Conservation (phyloP, 352 stramenopile species). For the Pythium rishiriense region DNA sequence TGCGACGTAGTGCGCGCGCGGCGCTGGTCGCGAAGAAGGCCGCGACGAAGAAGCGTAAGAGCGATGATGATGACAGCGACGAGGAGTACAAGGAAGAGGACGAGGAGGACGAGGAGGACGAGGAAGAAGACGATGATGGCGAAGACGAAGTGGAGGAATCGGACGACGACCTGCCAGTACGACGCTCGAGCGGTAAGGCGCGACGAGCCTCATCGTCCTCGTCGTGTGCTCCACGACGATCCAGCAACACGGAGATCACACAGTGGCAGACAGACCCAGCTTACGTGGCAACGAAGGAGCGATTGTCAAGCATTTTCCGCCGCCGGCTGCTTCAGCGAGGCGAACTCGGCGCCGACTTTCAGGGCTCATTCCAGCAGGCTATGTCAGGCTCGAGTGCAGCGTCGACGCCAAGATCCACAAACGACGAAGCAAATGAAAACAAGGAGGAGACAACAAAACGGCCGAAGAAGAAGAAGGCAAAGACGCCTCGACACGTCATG, state of each 20-base stretch:
- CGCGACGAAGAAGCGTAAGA: conserved; percentile 23
- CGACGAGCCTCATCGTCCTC: conserved; percentile 6
- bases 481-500: not conserved
- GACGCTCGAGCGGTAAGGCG: conserved; percentile 14
- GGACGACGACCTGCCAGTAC: conserved; percentile 12
- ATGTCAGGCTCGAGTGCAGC: conserved; percentile 15
- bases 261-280: conserved; percentile 26
- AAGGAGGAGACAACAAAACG: not conserved
- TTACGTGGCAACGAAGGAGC: conserved; percentile 37
- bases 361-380: conserved; percentile 26
- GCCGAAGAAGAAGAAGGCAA: conserved; percentile 17
- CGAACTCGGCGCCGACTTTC: conserved; percentile 28
- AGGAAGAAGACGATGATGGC: conserved; percentile 14
- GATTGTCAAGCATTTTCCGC: conserved; percentile 65
- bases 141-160: conserved; percentile 15
- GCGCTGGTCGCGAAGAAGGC: not conserved
- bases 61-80: conserved; percentile 30
- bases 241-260: not conserved
- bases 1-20: conserved; percentile 18
- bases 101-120: conserved; percentile 29
- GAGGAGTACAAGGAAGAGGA: conserved; percentile 23
- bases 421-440: not conserved
- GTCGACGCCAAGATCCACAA: conserved; percentile 4
- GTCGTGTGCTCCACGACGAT: not conserved
- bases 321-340: conserved; percentile 50